Percentiles rank a stretch among this genome's conserved stretches.
These are phyloP conservation scores for Monosporascus sp. DNA, from an alignment of 2,329 filamentous ascomycete genomes.

Conservation along the genomic window DNA sequence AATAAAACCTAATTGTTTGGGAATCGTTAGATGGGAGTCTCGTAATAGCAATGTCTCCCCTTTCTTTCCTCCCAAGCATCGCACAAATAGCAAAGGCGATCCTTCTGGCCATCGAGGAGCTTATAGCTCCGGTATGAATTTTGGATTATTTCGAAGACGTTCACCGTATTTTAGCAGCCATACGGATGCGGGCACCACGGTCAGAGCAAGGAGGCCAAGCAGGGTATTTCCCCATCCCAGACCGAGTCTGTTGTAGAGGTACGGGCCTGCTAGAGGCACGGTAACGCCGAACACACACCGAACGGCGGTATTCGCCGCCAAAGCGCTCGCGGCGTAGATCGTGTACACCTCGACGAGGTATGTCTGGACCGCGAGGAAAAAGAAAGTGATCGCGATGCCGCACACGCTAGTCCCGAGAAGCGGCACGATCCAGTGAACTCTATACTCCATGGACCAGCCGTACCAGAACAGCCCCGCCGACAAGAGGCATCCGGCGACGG, in stretches of 20 bases:
- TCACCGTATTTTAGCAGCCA: too few relatives aligned
- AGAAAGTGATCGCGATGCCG: slow-evolving; percentile 33
- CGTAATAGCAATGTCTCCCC: too few relatives aligned
- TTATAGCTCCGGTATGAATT: too few relatives aligned
- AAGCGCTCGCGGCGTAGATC: slow-evolving; percentile 33
- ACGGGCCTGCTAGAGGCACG: slow-evolving; percentile 44
- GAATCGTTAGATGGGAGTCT: too few relatives aligned
- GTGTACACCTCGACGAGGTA: slow-evolving; percentile 52
- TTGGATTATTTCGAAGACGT: too few relatives aligned
- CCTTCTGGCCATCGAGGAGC: too few relatives aligned
- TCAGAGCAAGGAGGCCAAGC: slow-evolving; percentile 23
- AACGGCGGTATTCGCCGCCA: slow-evolving; percentile 55
- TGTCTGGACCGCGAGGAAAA: slow-evolving; percentile 47
- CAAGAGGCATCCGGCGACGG: slow-evolving; percentile 15
- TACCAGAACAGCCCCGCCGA: slow-evolving; percentile 29
- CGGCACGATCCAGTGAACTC: slow-evolving; percentile 46
- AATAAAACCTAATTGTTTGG: too few relatives aligned
- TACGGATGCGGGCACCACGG: too few relatives aligned
- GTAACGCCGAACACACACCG: slow-evolving; percentile 45
- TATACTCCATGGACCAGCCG: slow-evolving; percentile 26
- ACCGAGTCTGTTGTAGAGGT: slow-evolving; percentile 24
- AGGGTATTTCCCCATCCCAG: slow-evolving; percentile 28
- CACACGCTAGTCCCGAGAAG: slow-evolving; percentile 43
- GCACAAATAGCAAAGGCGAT: too few relatives aligned
- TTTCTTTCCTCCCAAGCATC: too few relatives aligned